Conservation (phyloP, 495 filamentous ascomycete species). For the Xylaria cubensis region DNA sequence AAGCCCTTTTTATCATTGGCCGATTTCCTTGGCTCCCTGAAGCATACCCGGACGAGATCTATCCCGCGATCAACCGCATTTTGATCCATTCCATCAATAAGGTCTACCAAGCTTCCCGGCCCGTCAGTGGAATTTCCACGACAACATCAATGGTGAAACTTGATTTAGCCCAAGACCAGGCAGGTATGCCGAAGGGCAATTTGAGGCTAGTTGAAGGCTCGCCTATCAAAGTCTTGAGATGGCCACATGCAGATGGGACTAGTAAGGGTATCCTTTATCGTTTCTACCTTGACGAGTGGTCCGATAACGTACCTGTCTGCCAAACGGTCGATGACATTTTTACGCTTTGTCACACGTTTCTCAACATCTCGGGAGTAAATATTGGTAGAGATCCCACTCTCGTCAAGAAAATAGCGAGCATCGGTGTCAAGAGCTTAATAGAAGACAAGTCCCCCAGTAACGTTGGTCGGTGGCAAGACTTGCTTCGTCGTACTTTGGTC, state of each 20-base stretch:
- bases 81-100: constrained; percentile 74
- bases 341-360: constrained; percentile 79
- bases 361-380: constrained; percentile 84
- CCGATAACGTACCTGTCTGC: constrained; percentile 89
- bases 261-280: constrained; percentile 77
- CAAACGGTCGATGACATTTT: constrained; percentile 91
- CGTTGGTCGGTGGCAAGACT: constrained; percentile 72
- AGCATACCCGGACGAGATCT: constrained; percentile 76
- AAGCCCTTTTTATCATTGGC: constrained; percentile 90
- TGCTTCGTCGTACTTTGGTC: constrained; percentile 81
- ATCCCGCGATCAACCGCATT: constrained; percentile 74
- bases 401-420: constrained; percentile 79
- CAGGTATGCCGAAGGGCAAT: constrained; percentile 67
- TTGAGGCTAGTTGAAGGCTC: constrained; percentile 63
- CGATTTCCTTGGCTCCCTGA: constrained; percentile 91
- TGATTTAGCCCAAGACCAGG: constrained; percentile 59
- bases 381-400: constrained; percentile 83
- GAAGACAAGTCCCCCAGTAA: constrained; percentile 75
- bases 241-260: constrained; percentile 81
- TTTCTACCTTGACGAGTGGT: constrained; percentile 98
- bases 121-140: constrained; percentile 34
- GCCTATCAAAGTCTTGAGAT: constrained; percentile 69
- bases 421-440: constrained; percentile 75
- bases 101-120: constrained; percentile 48
- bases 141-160: constrained; percentile 28